Base-by-base conservation (phyloP, 192 early-diverging fungal species). In the Linnemannia zychae region DNA sequence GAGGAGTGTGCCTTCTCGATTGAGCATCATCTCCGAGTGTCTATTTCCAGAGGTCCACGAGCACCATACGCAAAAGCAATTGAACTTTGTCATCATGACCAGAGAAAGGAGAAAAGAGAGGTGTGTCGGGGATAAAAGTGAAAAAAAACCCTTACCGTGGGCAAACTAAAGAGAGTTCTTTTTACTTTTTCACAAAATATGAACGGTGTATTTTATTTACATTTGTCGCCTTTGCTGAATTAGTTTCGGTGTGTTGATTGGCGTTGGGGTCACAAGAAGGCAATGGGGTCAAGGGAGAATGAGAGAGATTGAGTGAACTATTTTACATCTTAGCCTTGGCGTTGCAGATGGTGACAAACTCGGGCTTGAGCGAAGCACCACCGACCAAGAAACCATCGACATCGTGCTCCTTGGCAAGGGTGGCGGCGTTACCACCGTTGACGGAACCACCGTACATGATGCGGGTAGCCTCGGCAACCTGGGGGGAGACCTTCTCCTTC, bases 341-440 rank as follows among this genome's bases (percentile, higher is more conserved):
- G 60, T 84, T 84, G 77, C 82, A 84, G 74, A 97, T 97, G 34
- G 90, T 91, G 68, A 92, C 87, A 82, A 97, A 97, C 85, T 97
- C 96, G 53, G 93, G 93, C 91, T 99, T 99, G 84, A 99, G 93
- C 40, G 95, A 97, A 73, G 99, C 99, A 84, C 99, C 99, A 87
- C 99, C 99, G 71, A 99, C 98, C 67, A 99, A 92, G 97, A 99
- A 99, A 75, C 99, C 99, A 86, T 99, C 98, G 76, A 99, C 94
- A 87, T 99, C 98, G 38, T 92, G 86, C 93, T 98, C 90, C 90
- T 91, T 90, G 72, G 91, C 90, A 20, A 96, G 85, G 24, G 96
- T 97, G 63, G 91, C 89, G 87, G 94, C 93, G 93, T 97, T 99
- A 74, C 91, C 93, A 76, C 89, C 97, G 85, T 94, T 95, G 84